Conservation (phyloP, 2,329 filamentous ascomycete genomes). For the Dactylellina parvicollis region DNA sequence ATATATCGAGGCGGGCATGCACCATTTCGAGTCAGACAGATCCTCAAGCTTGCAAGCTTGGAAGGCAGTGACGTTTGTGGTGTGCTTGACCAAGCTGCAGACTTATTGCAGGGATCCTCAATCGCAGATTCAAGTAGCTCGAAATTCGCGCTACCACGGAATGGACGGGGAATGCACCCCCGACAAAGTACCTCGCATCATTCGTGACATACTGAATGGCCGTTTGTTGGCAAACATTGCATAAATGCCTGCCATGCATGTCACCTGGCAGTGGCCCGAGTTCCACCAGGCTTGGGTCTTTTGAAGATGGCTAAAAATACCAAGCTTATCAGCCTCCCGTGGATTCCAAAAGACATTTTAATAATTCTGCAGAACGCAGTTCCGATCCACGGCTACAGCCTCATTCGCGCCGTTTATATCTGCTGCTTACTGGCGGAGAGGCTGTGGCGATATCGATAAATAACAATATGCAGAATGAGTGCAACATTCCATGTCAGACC, state of each 20-base stretch:
- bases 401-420: constrained; percentile 11
- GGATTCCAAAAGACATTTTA: constrained; percentile 1
- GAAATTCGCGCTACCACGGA: constrained; percentile 47
- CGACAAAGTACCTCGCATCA: constrained; percentile 36
- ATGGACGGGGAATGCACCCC: constrained; percentile 25
- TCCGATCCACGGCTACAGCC: constrained; percentile 44
- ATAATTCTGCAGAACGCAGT: constrained; percentile 5
- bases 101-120: constrained; percentile 39
- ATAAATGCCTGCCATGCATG: constrained; percentile 37
- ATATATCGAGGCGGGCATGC: constrained; percentile 50
- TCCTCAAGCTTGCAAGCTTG: constrained; percentile 31
- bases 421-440: constrained; percentile 18
- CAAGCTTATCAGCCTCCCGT: constrained; percentile 50
- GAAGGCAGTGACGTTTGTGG: constrained; percentile 51
- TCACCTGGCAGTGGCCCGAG: constrained; percentile 39
- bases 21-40: constrained; percentile 47
- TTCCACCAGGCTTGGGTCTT: constrained; percentile 43
- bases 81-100: constrained; percentile 50
- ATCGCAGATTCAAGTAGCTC: constrained; percentile 27
- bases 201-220: constrained; percentile 29
- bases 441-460: constrained; percentile 49
- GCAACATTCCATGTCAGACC: constrained; percentile 39
- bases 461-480: constrained; percentile 10
- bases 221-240: constrained; percentile 50
- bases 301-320: constrained; percentile 51